Evolutionary conservation across 129 eudicot species (phyloP), one percentile per base, ranked within the genome.

Genomic region (Silybum marianum): DNA sequence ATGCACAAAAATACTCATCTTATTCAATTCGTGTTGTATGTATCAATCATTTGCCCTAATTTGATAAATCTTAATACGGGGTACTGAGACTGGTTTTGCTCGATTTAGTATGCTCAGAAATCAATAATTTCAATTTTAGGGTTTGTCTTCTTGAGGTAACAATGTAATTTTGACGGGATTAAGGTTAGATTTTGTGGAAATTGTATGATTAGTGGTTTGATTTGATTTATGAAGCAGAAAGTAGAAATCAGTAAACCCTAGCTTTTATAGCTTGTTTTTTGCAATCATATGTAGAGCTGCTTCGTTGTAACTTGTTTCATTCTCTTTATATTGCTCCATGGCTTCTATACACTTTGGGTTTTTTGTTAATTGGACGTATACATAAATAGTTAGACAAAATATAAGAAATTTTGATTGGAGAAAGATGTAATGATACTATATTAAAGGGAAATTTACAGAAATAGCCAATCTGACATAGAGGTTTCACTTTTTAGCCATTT

Each of bases 121-220:
- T 54, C 65, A 30, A 72, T 44, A 9, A 72, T 60, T 19, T 63
- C 22, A 30, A 73, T 73, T 73, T 68, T 81, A 81, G 79, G 73
- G 78, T 81, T 81, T 63, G 16, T 72, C 24, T 30, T 51, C 24
- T 60, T 26, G 10, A 39, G 21, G 76, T n/a, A 42, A 30, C 70
- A 79, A 60, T 18, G 48, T 24, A 28, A 46, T 48, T 71, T 77
- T 40, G 74, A 78, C 44, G 9, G n/a, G 74, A 78, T 8, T 39
- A 78, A 67, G 67, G n/a, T 78, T 40, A 2, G 14, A 22, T 48
- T 48, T 5, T 7, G 18, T 69, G 74, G 39, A 39, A 19, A 14
- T 39, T 16, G 21, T 66, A 0, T 39, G 24, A 77, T 38, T 11
- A 24, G 7, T 77, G 30, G 80, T 22, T 36, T 63, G 9, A 3